Percentiles rank a stretch among this genome's conserved stretches.
Evolutionary conservation across 1,284 basidiomycete species (phyloP).

Genomic region (Boletus nobilissimus): DNA sequence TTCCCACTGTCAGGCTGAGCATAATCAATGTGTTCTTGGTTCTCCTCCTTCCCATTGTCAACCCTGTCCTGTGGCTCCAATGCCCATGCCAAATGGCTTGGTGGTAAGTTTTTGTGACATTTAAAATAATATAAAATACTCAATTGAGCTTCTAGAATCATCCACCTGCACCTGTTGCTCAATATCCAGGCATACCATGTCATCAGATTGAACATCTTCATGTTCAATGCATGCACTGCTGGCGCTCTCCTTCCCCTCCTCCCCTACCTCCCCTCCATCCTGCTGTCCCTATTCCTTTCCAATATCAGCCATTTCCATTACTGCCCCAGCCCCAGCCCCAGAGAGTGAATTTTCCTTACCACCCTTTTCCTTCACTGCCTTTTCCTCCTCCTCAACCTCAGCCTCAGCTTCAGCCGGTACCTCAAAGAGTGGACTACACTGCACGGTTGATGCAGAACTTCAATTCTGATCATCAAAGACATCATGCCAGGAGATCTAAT

Average conservation of each 20-base stretch:
- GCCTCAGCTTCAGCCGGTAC: too few relatives aligned
- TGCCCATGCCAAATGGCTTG: too few relatives aligned
- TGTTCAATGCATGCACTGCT: neutral
- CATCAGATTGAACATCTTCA: neutral
- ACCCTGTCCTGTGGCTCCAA: neutral
- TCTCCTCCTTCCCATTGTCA: slow-evolving; percentile 3
- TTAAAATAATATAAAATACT: too few relatives aligned
- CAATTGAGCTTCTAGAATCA: neutral
- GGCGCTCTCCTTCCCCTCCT: too few relatives aligned
- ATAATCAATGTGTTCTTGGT: slow-evolving; percentile 4
- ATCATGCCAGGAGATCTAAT: neutral
- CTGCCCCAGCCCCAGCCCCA: too few relatives aligned
- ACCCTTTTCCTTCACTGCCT: too few relatives aligned
- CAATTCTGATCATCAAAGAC: neutral
- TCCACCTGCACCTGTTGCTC: neutral
- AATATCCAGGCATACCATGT: neutral
- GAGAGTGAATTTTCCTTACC: too few relatives aligned
- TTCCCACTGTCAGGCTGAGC: neutral
- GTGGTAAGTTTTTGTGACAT: too few relatives aligned
- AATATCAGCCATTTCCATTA: too few relatives aligned
- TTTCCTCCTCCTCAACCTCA: too few relatives aligned
- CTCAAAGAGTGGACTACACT: neutral
- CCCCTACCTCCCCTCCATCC: too few relatives aligned
- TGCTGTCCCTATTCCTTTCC: too few relatives aligned
- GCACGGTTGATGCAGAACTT: neutral